Percentiles rank a stretch among this genome's conserved stretches.
phyloP scores from a whole-genome alignment of 116 monocot species.

The Papilionanthe hybrid region DNA sequence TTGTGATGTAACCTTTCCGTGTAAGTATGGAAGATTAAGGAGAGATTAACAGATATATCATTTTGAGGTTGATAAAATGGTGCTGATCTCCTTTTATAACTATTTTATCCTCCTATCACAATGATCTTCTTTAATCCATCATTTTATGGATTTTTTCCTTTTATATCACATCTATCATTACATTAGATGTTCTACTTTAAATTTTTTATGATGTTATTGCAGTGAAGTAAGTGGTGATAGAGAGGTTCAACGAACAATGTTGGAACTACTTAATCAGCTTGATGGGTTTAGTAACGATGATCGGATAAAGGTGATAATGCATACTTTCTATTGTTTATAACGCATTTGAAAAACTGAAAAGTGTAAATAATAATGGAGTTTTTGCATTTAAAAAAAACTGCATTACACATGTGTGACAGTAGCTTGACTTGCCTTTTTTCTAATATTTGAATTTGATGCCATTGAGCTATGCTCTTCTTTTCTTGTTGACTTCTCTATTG shows the following conservation, averaged over 20 bases:
- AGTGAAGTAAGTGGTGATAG: constrained; percentile 97
- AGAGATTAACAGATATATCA: background rate
- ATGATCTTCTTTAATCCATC: background rate
- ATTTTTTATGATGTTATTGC: constrained; percentile 13
- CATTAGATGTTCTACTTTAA: background rate
- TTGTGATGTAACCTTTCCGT: background rate
- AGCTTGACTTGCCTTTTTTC: background rate
- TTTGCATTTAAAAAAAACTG: too few species aligned
- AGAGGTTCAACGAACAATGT: constrained; percentile 92
- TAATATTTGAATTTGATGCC: background rate
- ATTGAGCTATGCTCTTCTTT: background rate
- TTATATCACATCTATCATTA: background rate
- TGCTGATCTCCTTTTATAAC: background rate
- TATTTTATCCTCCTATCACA: background rate
- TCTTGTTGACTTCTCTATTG: too few species aligned
- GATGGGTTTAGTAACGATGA: constrained; percentile 99
- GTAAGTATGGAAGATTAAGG: background rate
- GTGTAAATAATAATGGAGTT: background rate
- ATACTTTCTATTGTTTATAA: background rate
- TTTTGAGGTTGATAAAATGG: background rate
- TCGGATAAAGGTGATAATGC: constrained; percentile 62
- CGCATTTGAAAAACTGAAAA: background rate
- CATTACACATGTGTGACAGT: background rate
- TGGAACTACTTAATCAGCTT: constrained; percentile 93
- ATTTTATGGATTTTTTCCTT: background rate